Conservation (phyloP, 2,329 filamentous ascomycete genomes). For the Immersiporthe knoxdaviesiana region DNA sequence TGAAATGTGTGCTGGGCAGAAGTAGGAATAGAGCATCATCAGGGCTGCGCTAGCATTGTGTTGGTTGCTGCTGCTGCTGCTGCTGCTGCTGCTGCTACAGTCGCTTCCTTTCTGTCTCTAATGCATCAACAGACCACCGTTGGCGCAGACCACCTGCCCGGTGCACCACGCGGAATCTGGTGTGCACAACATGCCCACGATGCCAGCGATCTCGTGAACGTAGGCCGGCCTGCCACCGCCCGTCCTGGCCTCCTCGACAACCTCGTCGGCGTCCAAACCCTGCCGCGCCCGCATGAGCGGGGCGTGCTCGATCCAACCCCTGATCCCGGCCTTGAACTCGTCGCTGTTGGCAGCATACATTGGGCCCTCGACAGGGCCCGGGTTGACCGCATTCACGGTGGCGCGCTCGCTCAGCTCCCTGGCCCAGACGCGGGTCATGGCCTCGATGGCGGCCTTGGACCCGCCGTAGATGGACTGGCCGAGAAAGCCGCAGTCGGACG, state of each 20-base stretch:
- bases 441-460: conserved; percentile 61
- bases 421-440: conserved; percentile 63
- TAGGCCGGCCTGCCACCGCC: conserved; percentile 65
- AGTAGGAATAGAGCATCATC: too few relatives aligned
- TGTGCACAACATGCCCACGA: conserved; percentile 76
- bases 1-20: too few relatives aligned
- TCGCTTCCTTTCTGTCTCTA: conserved; percentile 9
- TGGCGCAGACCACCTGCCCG: conserved; percentile 78
- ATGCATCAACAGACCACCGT: conserved; percentile 68
- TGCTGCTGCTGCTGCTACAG: too few relatives aligned
- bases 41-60: too few relatives aligned
- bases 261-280: conserved; percentile 63
- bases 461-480: conserved; percentile 61
- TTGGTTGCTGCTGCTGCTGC: too few relatives aligned
- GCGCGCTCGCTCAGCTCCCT: conserved; percentile 57
- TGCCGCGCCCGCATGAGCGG: conserved; percentile 66
- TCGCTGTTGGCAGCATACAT: conserved; percentile 52
- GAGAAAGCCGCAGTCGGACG: conserved; percentile 56
- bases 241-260: conserved; percentile 61
- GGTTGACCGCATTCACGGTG: conserved; percentile 62
- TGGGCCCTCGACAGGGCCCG: conserved; percentile 57
- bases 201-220: conserved; percentile 71
- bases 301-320: conserved; percentile 52
- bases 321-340: conserved; percentile 48
- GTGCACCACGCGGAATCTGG: conserved; percentile 77